Conservation (phyloP, 208 protist species). For the Entamoeba histolytica region DNA sequence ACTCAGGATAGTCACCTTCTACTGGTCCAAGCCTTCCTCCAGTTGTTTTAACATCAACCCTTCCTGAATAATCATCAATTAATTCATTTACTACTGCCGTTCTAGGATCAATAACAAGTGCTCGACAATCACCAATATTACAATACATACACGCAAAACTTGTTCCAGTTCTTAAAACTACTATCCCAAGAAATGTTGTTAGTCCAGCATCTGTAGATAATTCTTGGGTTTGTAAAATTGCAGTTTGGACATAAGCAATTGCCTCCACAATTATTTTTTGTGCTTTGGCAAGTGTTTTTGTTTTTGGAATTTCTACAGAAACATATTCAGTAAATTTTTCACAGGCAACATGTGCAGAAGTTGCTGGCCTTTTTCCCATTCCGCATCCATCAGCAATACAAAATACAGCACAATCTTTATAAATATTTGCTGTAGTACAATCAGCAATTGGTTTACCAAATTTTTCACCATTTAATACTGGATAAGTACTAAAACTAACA, state of each 20-base stretch:
- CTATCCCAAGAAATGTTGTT: not conserved
- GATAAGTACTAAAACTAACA: not conserved
- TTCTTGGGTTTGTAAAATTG: not conserved
- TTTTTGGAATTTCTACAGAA: not conserved
- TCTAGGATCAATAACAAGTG: not conserved
- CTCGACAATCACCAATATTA: not conserved
- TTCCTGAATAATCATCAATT: not conserved
- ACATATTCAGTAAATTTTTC: not conserved
- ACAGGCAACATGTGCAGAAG: not conserved
- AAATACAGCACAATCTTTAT: not conserved
- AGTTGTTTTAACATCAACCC: not conserved
- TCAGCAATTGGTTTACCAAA: not conserved
- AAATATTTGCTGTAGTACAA: not conserved
- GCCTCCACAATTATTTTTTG: not conserved
- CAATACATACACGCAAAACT: not conserved
- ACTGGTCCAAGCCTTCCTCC: not conserved
- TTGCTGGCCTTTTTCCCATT: not conserved
- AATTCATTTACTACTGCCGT: not conserved
- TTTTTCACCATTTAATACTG: not conserved
- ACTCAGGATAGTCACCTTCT: not conserved
- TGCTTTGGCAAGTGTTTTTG: not conserved
- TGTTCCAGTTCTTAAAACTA: not conserved
- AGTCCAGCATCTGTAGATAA: not conserved
- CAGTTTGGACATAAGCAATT: not conserved
- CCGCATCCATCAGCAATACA: not conserved